Conservation (phyloP, 139 green algal species). For the Zygnema circumcarinatum region DNA sequence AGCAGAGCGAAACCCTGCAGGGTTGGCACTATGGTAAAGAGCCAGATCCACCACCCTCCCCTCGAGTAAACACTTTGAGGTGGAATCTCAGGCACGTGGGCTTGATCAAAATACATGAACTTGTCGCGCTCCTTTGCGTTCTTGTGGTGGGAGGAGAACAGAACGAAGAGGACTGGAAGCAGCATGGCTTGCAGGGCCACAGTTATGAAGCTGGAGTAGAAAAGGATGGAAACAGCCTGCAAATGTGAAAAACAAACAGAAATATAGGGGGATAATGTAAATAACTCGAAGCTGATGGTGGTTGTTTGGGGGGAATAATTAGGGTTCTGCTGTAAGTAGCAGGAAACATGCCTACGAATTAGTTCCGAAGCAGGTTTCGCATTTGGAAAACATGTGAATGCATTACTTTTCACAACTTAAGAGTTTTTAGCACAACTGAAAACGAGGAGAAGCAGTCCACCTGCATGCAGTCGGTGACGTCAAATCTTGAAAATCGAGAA, state of each 20-base stretch:
- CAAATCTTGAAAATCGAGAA: neutral
- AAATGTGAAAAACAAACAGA: constrained; percentile 37
- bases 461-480: neutral
- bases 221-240: neutral
- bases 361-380: too few species aligned
- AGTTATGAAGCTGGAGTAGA: constrained; percentile 27
- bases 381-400: too few species aligned
- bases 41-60: constrained; percentile 4
- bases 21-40: constrained; percentile 44
- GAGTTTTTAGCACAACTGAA: too few species aligned
- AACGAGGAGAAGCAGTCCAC: too few species aligned
- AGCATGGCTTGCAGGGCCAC: constrained; percentile 45
- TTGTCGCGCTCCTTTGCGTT: constrained; percentile 2
- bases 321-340: too few species aligned
- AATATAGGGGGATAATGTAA: constrained; percentile 4
- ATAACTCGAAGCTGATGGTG: too few species aligned
- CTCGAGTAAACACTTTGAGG: neutral
- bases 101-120: constrained; percentile 32
- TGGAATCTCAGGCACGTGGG: constrained; percentile 1
- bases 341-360: too few species aligned
- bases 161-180: constrained; percentile 32
- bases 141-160: constrained; percentile 3
- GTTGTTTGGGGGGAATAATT: too few species aligned
- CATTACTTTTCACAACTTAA: too few species aligned
- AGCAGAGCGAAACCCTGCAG: neutral